Conservation (phyloP, 192 early-diverging fungal genomes). For the Rhizophagus clarus region DNA sequence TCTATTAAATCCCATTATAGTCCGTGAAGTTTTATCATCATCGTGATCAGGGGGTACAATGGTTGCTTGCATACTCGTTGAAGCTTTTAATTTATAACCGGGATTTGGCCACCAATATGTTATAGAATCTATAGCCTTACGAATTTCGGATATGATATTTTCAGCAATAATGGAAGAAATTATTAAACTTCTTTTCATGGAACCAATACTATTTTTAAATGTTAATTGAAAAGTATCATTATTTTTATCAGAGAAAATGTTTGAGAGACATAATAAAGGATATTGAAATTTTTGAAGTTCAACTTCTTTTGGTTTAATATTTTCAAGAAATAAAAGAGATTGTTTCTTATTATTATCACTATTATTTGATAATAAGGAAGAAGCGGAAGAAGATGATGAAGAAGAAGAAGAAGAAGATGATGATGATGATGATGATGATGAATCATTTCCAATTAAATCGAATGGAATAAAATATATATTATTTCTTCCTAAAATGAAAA, state of each 20-base stretch:
- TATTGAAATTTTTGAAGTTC: constrained; percentile 24
- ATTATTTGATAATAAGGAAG: too few relatives aligned
- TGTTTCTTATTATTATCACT: too few relatives aligned
- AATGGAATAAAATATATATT: constrained; percentile 18
- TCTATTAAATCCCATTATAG: not conserved
- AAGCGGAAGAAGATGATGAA: too few relatives aligned
- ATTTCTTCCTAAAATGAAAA: constrained; percentile 21
- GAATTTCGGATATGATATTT: not conserved
- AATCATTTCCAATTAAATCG: not conserved
- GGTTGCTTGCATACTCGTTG: not conserved
- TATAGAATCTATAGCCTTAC: constrained; percentile 13
- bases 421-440: not conserved
- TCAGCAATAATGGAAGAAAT: constrained; percentile 1
- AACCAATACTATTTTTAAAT: constrained; percentile 1
- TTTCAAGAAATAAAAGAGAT: not conserved
- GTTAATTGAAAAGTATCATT: constrained; percentile 25
- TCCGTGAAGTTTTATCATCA: not conserved
- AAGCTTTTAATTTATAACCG: not conserved
- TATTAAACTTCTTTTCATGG: not conserved
- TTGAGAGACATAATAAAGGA: constrained; percentile 10
- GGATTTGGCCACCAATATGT: constrained; percentile 19
- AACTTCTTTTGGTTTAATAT: constrained; percentile 1
- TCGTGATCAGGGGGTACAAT: not conserved
- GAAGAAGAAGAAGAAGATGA: too few relatives aligned
- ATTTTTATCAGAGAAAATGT: not conserved